phyloP scores from a whole-genome alignment of 2,329 filamentous ascomycete species.

The Pyrenophora seminiperda region DNA sequence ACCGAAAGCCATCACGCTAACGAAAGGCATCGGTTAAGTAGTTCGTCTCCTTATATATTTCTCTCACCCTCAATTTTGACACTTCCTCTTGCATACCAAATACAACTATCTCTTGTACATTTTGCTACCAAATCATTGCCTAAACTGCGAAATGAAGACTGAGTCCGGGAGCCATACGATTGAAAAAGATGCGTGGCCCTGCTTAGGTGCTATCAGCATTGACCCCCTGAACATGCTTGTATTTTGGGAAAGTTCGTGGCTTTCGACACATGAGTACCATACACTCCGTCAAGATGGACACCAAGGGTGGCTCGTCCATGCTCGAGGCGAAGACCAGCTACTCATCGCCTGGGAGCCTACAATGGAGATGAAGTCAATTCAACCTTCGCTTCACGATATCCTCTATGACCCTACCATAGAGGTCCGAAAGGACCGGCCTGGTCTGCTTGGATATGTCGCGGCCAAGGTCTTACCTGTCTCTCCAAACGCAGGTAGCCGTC shows the following conservation, averaged over 20 bases:
- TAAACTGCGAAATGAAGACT: slow-evolving; percentile 6
- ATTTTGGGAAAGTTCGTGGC: slow-evolving; percentile 9
- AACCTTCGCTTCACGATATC: background rate
- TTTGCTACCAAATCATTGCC: background rate
- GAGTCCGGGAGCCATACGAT: background rate
- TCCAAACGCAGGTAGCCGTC: slow-evolving; percentile 1
- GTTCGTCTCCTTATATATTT: background rate
- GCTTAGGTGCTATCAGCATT: slow-evolving; percentile 11
- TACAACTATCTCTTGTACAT: slow-evolving; percentile 4
- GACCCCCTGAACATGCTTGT: slow-evolving; percentile 1
- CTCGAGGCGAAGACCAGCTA: slow-evolving; percentile 9
- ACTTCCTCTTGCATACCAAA: background rate
- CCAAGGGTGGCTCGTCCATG: slow-evolving; percentile 10
- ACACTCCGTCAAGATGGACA: background rate
- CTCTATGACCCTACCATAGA: slow-evolving; percentile 6
- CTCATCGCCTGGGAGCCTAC: slow-evolving; percentile 18
- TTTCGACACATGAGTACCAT: slow-evolving; percentile 3
- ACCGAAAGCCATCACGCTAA: background rate
- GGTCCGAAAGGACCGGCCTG: slow-evolving; percentile 3
- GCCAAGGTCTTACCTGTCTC: slow-evolving; percentile 3
- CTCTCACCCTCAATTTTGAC: background rate
- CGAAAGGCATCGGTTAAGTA: background rate
- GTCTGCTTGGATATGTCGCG: slow-evolving; percentile 15
- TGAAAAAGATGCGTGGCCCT: slow-evolving; percentile 7
- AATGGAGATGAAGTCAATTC: slow-evolving; percentile 6